Evolutionary conservation across 352 stramenopile genomes (phyloP).

Genomic region (Globisporangium emineosum): DNA sequence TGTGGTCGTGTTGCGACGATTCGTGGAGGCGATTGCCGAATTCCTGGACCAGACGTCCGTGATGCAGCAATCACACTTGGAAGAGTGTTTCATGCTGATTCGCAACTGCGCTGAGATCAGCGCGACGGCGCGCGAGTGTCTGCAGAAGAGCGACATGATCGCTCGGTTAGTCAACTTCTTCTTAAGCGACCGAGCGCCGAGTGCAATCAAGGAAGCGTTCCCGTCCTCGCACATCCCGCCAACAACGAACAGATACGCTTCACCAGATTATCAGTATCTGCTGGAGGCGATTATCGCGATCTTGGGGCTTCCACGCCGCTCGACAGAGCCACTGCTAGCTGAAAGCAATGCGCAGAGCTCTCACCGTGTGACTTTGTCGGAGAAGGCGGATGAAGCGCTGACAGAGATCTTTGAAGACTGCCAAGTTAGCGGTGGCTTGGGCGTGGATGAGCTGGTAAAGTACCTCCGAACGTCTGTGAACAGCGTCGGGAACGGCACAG

Average conservation of each 20-base stretch:
- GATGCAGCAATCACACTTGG: conserved; percentile 77
- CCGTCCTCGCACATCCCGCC: conserved; percentile 46
- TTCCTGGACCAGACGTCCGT: conserved; percentile 77
- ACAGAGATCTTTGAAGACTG: conserved; percentile 79
- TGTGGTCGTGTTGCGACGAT: conserved; percentile 21
- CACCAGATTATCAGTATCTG: conserved; percentile 86
- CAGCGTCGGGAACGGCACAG: conserved; percentile 42
- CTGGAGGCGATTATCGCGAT: conserved; percentile 87
- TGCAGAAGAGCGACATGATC: conserved; percentile 71
- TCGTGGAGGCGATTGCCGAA: conserved; percentile 48
- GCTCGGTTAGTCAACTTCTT: conserved; percentile 83
- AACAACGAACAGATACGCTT: conserved; percentile 48
- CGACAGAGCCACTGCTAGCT: conserved; percentile 58
- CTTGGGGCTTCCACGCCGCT: conserved; percentile 64
- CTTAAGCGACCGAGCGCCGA: conserved; percentile 62
- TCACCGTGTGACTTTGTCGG: conserved; percentile 62
- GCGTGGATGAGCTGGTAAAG: conserved; percentile 54
- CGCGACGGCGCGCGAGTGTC: conserved; percentile 35
- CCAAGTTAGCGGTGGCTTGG: conserved; percentile 38
- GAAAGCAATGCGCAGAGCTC: conserved; percentile 70
- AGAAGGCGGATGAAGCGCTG: conserved; percentile 70
- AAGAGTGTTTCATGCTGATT: conserved; percentile 86
- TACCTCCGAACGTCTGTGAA: conserved; percentile 75
- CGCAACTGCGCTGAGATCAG: conserved; percentile 73
- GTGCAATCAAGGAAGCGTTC: conserved; percentile 71